These are phyloP conservation scores for Peterozyma xylosa DNA, from an alignment of 805 yeast species.

Conservation along the genomic window DNA sequence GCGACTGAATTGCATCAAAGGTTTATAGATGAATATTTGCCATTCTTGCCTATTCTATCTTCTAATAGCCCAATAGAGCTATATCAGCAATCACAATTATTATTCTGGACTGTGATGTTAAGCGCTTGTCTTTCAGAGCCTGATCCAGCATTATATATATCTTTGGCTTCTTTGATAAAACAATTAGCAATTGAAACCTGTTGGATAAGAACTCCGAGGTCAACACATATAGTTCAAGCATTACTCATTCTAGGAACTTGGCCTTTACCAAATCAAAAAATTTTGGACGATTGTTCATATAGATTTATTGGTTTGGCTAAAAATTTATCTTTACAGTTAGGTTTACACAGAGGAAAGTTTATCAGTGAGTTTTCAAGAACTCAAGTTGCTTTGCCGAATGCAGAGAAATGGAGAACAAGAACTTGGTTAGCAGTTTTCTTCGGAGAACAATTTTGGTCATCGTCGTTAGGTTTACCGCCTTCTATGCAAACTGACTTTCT, in stretches of 20 bases:
- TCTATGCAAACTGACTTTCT: conserved; percentile 77
- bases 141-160: conserved; percentile 72
- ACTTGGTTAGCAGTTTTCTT: conserved; percentile 88
- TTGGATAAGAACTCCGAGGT: conserved; percentile 89
- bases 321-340: conserved; percentile 75
- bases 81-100: conserved; percentile 72
- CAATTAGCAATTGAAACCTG: conserved; percentile 88
- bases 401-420: conserved; percentile 90
- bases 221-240: conserved; percentile 91
- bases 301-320: conserved; percentile 86
- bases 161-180: conserved; percentile 69
- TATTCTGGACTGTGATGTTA: conserved; percentile 87
- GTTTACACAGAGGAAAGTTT: conserved; percentile 87
- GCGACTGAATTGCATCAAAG: conserved; percentile 68
- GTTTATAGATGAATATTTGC: conserved; percentile 61
- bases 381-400: conserved; percentile 81
- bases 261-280: conserved; percentile 92
- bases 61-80: conserved; percentile 68
- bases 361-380: conserved; percentile 86
- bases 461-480: conserved; percentile 82
- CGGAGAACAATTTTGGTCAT: conserved; percentile 87
- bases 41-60: conserved; percentile 72
- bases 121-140: conserved; percentile 86
- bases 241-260: conserved; percentile 75
- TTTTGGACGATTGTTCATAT: conserved; percentile 85